Evolutionary conservation across 129 eudicot genomes (phyloP).

Genomic region (Flaveria bidentis): DNA sequence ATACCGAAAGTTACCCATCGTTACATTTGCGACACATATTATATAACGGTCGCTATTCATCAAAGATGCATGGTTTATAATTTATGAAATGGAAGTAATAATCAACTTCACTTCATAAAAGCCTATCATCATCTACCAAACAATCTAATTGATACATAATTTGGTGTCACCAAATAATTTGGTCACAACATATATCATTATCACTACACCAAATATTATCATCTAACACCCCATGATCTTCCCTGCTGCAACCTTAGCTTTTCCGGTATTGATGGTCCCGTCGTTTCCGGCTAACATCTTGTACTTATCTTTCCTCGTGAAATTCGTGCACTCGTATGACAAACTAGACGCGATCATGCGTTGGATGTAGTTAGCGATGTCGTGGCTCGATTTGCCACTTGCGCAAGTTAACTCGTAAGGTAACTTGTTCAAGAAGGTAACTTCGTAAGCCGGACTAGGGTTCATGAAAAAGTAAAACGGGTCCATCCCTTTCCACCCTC

Average conservation of each 20-base stretch:
- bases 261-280: conserved; percentile 49
- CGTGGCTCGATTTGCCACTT: conserved; percentile 57
- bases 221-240: conserved; percentile 46
- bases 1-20: no score
- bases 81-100: no score
- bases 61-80: no score
- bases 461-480: conserved; percentile 79
- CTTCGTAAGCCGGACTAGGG: conserved; percentile 76
- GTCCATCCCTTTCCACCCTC: conserved; percentile 83
- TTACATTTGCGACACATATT: no score
- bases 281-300: conserved; percentile 74
- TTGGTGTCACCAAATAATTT: conserved; percentile 8
- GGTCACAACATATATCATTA: conserved; percentile 22
- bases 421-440: conserved; percentile 59
- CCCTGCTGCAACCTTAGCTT: conserved; percentile 24
- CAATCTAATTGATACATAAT: conserved; percentile 21
- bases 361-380: conserved; percentile 67
- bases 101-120: no score
- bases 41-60: no score
- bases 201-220: background rate
- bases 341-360: conserved; percentile 55
- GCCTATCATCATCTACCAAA: background rate
- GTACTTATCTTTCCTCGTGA: conserved; percentile 75
- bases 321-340: conserved; percentile 66
- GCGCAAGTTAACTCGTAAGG: conserved; percentile 55